phyloP scores from a whole-genome alignment of 2,329 filamentous ascomycete species.

The Paraphaeosphaeria sporulosa region DNA sequence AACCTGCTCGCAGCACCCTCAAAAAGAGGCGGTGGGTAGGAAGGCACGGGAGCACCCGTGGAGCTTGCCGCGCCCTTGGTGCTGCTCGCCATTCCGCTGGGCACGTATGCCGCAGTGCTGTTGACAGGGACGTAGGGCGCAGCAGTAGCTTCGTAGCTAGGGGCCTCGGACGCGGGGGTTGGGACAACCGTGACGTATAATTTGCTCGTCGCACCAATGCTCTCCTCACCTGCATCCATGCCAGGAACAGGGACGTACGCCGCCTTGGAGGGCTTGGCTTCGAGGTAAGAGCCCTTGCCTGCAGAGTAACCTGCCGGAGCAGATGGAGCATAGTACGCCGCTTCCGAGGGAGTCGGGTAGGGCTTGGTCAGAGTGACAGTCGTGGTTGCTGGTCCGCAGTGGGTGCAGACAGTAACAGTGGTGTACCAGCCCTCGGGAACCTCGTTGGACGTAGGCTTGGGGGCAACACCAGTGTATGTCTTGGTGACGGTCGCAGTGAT shows the following conservation, averaged over 20 bases:
- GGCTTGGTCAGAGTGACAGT: constrained; percentile 46
- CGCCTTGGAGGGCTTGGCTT: neutral
- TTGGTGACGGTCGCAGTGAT: constrained; percentile 40
- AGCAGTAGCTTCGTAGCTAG: neutral
- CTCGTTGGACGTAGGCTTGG: constrained; percentile 25
- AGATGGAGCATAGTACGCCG: constrained; percentile 23
- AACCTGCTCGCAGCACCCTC: constrained; percentile 36
- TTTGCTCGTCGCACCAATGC: constrained; percentile 8
- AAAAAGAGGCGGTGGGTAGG: constrained; percentile 26
- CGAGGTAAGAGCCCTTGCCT: neutral
- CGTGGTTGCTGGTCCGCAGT: constrained; percentile 33
- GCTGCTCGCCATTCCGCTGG: constrained; percentile 22
- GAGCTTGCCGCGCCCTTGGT: constrained; percentile 21
- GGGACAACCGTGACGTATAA: constrained; percentile 2
- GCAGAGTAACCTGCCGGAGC: constrained; percentile 19
- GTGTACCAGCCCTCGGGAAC: constrained; percentile 44
- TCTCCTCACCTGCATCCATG: neutral
- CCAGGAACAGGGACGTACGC: constrained; percentile 5
- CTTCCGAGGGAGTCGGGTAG: constrained; percentile 25
- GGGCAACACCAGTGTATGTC: constrained; percentile 28
- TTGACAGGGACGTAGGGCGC: constrained; percentile 13
- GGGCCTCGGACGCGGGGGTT: neutral
- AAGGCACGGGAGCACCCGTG: constrained; percentile 12
- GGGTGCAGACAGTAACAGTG: constrained; percentile 36
- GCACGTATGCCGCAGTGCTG: constrained; percentile 17